Percentiles rank a stretch among this genome's conserved stretches.
Evolutionary conservation across 106 monocot genomes (phyloP).

Genomic region (Amphibolis antarctica): DNA sequence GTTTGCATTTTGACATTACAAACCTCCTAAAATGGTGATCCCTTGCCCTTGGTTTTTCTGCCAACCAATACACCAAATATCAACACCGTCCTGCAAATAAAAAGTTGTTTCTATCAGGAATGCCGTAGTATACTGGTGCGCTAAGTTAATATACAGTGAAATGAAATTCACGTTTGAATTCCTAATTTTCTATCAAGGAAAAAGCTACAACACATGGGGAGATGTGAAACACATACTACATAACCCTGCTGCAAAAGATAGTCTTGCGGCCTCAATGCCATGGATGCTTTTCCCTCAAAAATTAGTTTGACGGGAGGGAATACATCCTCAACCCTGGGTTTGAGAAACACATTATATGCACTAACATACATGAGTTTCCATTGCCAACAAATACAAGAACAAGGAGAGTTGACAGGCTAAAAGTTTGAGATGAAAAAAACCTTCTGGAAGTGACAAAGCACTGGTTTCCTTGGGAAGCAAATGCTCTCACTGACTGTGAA

Average conservation of each 20-base stretch:
- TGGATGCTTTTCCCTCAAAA: constrained; percentile 57
- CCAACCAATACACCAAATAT: constrained; percentile 96
- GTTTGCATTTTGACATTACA: no score
- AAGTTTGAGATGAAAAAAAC: constrained; percentile 15
- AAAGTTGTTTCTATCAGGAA: neutral
- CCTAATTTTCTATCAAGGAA: neutral
- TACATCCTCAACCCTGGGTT: constrained; percentile 40
- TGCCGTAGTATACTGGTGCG: no score
- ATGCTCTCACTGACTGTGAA: constrained; percentile 30
- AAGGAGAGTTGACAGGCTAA: neutral
- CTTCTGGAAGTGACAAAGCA: constrained; percentile 71
- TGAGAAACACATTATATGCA: neutral
- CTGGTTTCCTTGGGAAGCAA: constrained; percentile 44
- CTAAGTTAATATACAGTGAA: neutral
- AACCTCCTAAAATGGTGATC: constrained; percentile 86
- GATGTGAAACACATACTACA: constrained; percentile 37
- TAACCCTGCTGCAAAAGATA: constrained; percentile 80
- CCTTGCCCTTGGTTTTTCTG: constrained; percentile 75
- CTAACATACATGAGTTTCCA: no score
- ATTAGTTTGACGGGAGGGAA: constrained; percentile 68
- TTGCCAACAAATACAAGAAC: neutral
- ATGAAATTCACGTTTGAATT: neutral
- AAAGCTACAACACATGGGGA: neutral
- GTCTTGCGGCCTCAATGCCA: constrained; percentile 66
- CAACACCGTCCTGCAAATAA: constrained; percentile 40